Conservation (phyloP, 305 asterid species). For the Fraxinus sp. region DNA sequence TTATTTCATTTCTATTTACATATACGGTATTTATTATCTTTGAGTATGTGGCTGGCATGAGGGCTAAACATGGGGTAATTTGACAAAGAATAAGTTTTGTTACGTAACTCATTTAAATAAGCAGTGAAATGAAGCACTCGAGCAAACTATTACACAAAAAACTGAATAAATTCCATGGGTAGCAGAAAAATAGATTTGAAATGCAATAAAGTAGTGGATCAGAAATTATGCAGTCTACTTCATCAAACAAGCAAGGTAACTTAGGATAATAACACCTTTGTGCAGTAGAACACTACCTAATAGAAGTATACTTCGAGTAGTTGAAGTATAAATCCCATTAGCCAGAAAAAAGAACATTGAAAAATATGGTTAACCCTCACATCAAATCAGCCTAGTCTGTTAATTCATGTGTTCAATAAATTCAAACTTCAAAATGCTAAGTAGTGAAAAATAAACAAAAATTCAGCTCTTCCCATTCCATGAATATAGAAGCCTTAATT, state of each 20-base stretch:
- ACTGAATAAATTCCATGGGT: not conserved
- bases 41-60: not conserved
- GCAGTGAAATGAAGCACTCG: not conserved
- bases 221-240: not conserved
- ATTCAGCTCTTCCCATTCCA: not conserved
- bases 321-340: not conserved
- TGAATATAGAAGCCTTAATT: not conserved
- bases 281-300: not conserved
- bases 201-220: not conserved
- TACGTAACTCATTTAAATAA: not conserved
- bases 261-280: not conserved
- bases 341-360: not conserved
- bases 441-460: not conserved
- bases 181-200: not conserved
- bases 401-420: not conserved
- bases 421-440: not conserved
- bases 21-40: not conserved
- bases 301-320: not conserved
- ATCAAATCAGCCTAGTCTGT: not conserved
- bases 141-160: not conserved
- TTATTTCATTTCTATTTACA: not conserved
- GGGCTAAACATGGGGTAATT: not conserved
- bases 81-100: not conserved
- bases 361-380: not conserved
- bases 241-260: not conserved